A percentile compares a stretch with the other conserved stretches of the same genome.
Evolutionary conservation across 1,284 basidiomycete genomes (phyloP).

Genomic region (Microbotryum saponariae): DNA sequence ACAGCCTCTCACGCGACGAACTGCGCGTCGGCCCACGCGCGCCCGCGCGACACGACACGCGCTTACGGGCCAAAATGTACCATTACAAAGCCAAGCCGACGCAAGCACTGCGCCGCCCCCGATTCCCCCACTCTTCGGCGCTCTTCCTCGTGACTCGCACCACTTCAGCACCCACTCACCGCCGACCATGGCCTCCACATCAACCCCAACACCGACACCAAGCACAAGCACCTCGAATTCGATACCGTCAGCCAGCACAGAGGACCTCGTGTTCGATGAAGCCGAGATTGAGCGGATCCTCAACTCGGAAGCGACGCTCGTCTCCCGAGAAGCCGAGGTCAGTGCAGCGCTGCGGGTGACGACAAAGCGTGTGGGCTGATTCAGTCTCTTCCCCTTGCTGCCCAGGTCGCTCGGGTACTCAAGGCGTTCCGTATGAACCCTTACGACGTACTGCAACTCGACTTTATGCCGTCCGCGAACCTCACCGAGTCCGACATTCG

Average conservation of each 20-base stretch:
- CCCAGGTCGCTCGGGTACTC: slow-evolving; percentile 48
- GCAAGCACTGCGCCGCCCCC: no score
- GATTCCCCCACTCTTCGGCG: no score
- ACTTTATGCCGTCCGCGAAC: slow-evolving; percentile 34
- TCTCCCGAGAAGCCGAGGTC: slow-evolving; percentile 28
- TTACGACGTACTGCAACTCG: slow-evolving; percentile 51
- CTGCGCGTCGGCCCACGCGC: no score
- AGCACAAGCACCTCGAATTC: neutral
- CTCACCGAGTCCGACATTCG: slow-evolving; percentile 46
- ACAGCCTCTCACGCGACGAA: no score
- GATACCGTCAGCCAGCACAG: neutral
- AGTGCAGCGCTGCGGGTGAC: neutral
- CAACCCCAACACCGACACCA: neutral
- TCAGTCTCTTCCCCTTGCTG: neutral
- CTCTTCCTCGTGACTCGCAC: neutral
- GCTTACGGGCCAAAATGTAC: no score
- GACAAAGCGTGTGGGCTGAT: neutral
- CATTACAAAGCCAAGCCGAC: no score
- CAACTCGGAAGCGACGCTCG: slow-evolving; percentile 26
- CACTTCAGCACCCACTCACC: neutral
- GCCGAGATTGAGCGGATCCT: slow-evolving; percentile 31
- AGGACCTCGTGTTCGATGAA: slow-evolving; percentile 15
- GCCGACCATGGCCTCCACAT: neutral
- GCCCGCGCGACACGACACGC: no score
- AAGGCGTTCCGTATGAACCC: slow-evolving; percentile 51